phyloP scores from a whole-genome alignment of 2,329 filamentous ascomycete genomes.

The Rhynchosporium graminicola region DNA sequence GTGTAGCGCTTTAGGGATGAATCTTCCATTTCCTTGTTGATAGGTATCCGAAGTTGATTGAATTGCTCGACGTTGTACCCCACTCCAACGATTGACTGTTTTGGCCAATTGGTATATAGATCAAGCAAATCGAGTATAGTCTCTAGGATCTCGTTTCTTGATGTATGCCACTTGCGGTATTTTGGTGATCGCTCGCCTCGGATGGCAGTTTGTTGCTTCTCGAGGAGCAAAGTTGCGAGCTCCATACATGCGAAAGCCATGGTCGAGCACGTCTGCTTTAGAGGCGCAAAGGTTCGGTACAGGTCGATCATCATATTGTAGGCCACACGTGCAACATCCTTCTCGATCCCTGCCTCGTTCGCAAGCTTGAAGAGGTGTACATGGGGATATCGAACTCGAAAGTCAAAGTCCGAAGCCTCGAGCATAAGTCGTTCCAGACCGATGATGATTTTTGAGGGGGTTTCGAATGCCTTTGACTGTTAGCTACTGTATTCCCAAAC shows the following conservation, averaged over 20 bases:
- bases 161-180: constrained; percentile 49
- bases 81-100: constrained; percentile 71
- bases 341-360: constrained; percentile 49
- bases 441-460: constrained; percentile 76
- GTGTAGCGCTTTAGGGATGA: constrained; percentile 64
- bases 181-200: constrained; percentile 51
- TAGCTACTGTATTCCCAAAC: neutral
- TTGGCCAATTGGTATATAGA: constrained; percentile 83
- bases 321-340: constrained; percentile 64
- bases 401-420: constrained; percentile 91
- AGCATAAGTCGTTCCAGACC: constrained; percentile 90
- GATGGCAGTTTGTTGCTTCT: constrained; percentile 54
- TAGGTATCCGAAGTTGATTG: constrained; percentile 80
- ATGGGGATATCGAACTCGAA: constrained; percentile 84
- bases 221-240: constrained; percentile 70
- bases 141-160: constrained; percentile 60
- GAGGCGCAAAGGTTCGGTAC: constrained; percentile 88
- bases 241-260: constrained; percentile 83
- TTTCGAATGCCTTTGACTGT: constrained; percentile 69
- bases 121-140: constrained; percentile 89
- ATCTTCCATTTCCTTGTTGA: constrained; percentile 78
- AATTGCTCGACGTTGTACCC: constrained; percentile 75
- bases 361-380: constrained; percentile 78
- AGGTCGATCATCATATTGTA: constrained; percentile 86
- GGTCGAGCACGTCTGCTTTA: constrained; percentile 86